Conservation (phyloP, 2,329 filamentous ascomycete species). For the Aspergillus uvarum region DNA sequence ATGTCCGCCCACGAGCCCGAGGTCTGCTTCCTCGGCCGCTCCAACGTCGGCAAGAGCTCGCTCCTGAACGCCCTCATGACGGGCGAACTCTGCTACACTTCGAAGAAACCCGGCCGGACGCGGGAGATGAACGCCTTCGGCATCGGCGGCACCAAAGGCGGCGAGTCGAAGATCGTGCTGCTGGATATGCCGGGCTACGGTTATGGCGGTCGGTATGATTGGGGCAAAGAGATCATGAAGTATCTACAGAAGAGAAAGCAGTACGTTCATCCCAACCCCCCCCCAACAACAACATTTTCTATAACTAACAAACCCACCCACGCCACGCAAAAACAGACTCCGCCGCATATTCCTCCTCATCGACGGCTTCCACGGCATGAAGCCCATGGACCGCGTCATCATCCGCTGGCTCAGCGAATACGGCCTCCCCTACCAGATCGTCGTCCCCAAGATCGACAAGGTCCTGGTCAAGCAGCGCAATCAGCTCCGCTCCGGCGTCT, state of each 20-base stretch:
- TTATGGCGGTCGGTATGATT: constrained; percentile 59
- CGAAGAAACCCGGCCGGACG: constrained; percentile 61
- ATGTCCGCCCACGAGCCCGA: constrained; percentile 55
- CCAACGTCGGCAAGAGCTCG: constrained; percentile 69
- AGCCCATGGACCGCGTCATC: constrained; percentile 58
- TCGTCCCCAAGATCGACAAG: constrained; percentile 67
- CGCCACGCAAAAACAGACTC: constrained; percentile 39
- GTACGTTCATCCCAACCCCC: constrained; percentile 37
- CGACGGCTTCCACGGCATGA: constrained; percentile 63
- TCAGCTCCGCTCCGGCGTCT: constrained; percentile 34
- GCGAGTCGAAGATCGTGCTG: constrained; percentile 54
- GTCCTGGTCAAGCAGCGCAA: constrained; percentile 43
- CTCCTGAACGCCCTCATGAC: constrained; percentile 65
- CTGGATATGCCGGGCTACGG: constrained; percentile 74
- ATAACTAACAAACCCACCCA: not conserved
- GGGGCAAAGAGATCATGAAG: constrained; percentile 68
- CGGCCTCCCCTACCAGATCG: constrained; percentile 63
- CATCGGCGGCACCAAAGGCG: constrained; percentile 51
- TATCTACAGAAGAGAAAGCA: constrained; percentile 64
- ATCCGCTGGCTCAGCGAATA: constrained; percentile 56
- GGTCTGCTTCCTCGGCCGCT: constrained; percentile 66
- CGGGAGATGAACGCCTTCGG: constrained; percentile 66
- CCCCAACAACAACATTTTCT: not conserved
- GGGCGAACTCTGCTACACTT: constrained; percentile 54
- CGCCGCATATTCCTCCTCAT: constrained; percentile 64